Base-by-base conservation (phyloP, 225 moss, liverwort and hornwort species). In the Polytrichum commune region DNA sequence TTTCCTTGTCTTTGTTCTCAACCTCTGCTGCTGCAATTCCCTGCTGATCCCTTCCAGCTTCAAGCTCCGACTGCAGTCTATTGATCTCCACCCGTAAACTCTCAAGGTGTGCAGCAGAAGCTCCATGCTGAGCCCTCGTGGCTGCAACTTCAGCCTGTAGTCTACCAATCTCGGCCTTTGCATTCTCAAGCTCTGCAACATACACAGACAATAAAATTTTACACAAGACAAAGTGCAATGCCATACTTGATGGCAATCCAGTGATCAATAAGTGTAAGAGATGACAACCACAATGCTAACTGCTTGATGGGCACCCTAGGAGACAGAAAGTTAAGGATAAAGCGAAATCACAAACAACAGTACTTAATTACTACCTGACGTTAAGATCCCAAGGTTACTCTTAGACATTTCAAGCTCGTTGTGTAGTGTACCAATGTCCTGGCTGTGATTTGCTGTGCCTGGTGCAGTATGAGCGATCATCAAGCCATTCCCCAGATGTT, bases 1-100 rank as follows among this genome's bases (percentile, higher is more conserved):
- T 77, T 73, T 87, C 87, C 67, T 79, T 67, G 81, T 77, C 77
- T n/a, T 84, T 79, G 60, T 64, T 73, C 67, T 82, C 87, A 61
- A 87, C 79, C 79, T 87, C 84, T 54, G 27, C 63, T 19, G 30
- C 69, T 6, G 73, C 58, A 38, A 29, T 24, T 70, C n/a, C 60
- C 55, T 64, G 74, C 16, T 73, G 73, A 23, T 27, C 60, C 23
- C 24, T 13, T 20, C 33, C 71, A 22, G 75, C 71, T 53, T 77
- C 84, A 5, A 79, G 70, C 61, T 84, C 84, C 53, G 74, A 81
- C 67, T 79, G 81, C 60, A 82, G 60, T 32, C 79, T 77, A 30
- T 27, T 67, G 16, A 77, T 68, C 68, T 86, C 83, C 73, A 24
- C 53, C 70, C 65, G 75, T 53, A 68, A 46, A 35, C 54, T 63